Conservation (phyloP, 2,329 filamentous ascomycete genomes). For the Fusarium albosuccineum region DNA sequence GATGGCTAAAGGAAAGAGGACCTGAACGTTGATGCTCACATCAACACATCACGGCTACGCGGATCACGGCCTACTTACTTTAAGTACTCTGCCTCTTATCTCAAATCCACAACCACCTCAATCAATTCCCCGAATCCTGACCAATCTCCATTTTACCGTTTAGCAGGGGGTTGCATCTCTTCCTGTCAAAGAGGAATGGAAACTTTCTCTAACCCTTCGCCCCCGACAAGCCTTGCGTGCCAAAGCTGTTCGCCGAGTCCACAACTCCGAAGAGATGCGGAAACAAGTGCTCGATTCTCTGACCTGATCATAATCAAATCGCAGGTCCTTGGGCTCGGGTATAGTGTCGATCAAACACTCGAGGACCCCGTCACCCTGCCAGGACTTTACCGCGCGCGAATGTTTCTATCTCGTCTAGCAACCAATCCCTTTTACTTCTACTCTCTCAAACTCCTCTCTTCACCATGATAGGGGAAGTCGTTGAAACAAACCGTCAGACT, state of each 20-base stretch:
- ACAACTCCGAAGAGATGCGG: neutral
- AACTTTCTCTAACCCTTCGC: conserved; percentile 40
- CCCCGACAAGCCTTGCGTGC: neutral
- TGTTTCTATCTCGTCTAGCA: too few species aligned
- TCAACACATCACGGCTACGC: neutral
- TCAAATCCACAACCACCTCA: neutral
- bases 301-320: neutral
- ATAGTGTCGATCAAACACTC: conserved; percentile 13
- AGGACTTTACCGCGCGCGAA: neutral
- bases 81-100: neutral
- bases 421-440: too few species aligned
- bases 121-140: neutral
- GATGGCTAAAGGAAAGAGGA: neutral
- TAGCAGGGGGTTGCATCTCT: too few species aligned
- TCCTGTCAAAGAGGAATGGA: too few species aligned
- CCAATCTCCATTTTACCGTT: neutral
- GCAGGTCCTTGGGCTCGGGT: conserved; percentile 7
- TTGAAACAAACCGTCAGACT: too few species aligned
- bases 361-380: neutral
- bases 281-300: neutral
- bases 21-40: neutral
- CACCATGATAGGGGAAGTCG: too few species aligned
- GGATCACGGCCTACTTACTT: neutral
- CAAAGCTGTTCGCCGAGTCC: neutral
- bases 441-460: too few species aligned